These are phyloP conservation scores for Cyclotella choctawhatcheeana DNA, from an alignment of 108 stramenopile genomes.

Conservation along the genomic window DNA sequence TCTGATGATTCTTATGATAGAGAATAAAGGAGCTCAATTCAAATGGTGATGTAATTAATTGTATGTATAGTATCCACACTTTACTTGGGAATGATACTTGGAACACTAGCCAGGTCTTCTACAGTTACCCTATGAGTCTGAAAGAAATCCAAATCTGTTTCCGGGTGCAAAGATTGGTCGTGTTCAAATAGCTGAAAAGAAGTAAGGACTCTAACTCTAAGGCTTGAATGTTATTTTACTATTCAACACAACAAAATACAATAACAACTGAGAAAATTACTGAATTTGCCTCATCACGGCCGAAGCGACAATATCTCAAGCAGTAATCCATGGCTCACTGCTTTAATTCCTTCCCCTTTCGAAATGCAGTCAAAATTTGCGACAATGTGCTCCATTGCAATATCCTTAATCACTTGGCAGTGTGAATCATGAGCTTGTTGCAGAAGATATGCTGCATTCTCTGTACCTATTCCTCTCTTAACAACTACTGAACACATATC, in stretches of 20 bases:
- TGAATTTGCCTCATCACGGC: constrained; percentile 40
- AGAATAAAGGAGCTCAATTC: not conserved
- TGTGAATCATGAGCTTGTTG: constrained; percentile 91
- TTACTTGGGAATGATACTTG: too few species aligned
- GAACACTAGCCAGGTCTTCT: too few species aligned
- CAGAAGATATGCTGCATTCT: constrained; percentile 81
- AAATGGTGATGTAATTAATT: too few species aligned
- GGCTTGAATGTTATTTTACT: too few species aligned
- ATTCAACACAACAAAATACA: not conserved
- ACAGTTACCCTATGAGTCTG: too few species aligned
- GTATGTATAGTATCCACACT: too few species aligned
- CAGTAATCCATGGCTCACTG: constrained; percentile 88
- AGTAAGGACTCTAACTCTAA: too few species aligned
- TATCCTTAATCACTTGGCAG: constrained; percentile 87
- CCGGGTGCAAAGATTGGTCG: too few species aligned
- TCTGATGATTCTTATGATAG: not conserved
- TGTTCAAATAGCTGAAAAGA: too few species aligned
- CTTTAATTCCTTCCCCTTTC: constrained; percentile 93
- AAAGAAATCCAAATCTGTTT: too few species aligned
- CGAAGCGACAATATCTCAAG: constrained; percentile 87
- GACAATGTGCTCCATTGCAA: constrained; percentile 91
- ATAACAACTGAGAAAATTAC: not conserved
- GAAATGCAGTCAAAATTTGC: constrained; percentile 95
- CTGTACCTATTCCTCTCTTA: constrained; percentile 83
- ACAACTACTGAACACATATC: constrained; percentile 94